A percentile compares a stretch with the other conserved stretches of the same genome.
phyloP scores from a whole-genome alignment of 2,329 filamentous ascomycete species.

The Aspergillus tamarii region DNA sequence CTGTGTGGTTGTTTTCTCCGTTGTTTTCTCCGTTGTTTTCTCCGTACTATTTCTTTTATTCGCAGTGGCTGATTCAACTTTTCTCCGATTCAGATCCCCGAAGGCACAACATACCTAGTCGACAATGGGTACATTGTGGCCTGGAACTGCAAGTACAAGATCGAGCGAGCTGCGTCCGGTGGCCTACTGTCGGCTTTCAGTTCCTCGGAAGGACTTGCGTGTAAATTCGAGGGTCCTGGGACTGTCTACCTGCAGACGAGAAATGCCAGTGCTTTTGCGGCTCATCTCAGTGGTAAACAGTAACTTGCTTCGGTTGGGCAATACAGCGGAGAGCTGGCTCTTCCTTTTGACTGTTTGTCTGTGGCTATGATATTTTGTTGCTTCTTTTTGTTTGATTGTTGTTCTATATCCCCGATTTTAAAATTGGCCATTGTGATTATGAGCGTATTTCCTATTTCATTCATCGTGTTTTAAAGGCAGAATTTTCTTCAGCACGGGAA shows the following conservation, averaged over 20 bases:
- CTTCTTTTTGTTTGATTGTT: neutral
- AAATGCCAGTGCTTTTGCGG: conserved; percentile 69
- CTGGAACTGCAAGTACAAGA: conserved; percentile 93
- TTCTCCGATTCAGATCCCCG: conserved; percentile 37
- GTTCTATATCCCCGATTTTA: neutral
- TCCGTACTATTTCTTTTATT: too few relatives aligned
- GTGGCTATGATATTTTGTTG: neutral
- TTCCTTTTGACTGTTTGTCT: conserved; percentile 30
- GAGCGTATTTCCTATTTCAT: neutral
- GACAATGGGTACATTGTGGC: conserved; percentile 93
- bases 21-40: too few relatives aligned
- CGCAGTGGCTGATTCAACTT: too few relatives aligned
- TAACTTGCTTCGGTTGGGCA: neutral
- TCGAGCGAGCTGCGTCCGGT: conserved; percentile 87
- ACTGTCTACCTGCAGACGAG: conserved; percentile 92
- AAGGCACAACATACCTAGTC: conserved; percentile 84
- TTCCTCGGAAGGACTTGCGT: conserved; percentile 85
- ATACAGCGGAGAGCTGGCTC: neutral
- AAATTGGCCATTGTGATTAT: neutral
- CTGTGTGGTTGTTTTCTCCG: too few relatives aligned
- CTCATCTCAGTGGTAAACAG: conserved; percentile 52
- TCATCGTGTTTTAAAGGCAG: too few relatives aligned
- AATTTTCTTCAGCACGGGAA: neutral
- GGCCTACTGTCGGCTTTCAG: conserved; percentile 88
- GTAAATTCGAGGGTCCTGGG: conserved; percentile 88